Evolutionary conservation across 768 basidiomycete species (phyloP).

Genomic region (Sporobolomyces roseus): DNA sequence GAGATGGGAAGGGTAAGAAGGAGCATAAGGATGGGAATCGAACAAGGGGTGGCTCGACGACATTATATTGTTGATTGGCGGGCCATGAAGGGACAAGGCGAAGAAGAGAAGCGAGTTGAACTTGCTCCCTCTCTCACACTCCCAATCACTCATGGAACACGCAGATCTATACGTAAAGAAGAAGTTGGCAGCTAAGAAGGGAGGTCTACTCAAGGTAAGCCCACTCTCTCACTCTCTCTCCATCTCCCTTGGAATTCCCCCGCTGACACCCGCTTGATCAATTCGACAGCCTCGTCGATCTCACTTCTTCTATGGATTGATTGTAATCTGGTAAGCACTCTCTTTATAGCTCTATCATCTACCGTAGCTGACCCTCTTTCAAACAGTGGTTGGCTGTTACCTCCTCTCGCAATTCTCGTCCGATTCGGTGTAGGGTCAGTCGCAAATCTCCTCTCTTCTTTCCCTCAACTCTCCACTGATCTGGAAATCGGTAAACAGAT

Average conservation of each 20-base stretch:
- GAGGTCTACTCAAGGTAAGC: background rate
- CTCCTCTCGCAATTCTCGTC: constrained; percentile 44
- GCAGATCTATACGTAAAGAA: constrained; percentile 9
- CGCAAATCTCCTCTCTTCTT: constrained; percentile 30
- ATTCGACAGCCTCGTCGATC: constrained; percentile 24
- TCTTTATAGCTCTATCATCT: background rate
- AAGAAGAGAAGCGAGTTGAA: background rate
- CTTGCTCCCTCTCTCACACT: background rate
- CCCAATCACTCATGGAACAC: constrained; percentile 9
- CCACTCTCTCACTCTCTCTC: background rate
- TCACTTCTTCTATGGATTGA: constrained; percentile 36
- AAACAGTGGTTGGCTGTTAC: constrained; percentile 41
- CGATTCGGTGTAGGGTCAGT: constrained; percentile 44
- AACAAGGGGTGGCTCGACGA: too few relatives aligned
- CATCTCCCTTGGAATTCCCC: background rate
- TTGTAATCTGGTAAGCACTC: constrained; percentile 23
- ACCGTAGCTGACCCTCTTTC: background rate
- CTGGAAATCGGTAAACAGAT: constrained; percentile 2
- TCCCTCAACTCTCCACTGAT: background rate
- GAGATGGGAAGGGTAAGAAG: too few relatives aligned
- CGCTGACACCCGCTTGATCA: too few relatives aligned
- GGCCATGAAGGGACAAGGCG: background rate
- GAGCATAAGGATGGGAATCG: too few relatives aligned
- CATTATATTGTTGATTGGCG: too few relatives aligned
- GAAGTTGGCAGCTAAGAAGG: constrained; percentile 5